phyloP scores from a whole-genome alignment of 2,329 filamentous ascomycete species.

The Fusarium metavorans region DNA sequence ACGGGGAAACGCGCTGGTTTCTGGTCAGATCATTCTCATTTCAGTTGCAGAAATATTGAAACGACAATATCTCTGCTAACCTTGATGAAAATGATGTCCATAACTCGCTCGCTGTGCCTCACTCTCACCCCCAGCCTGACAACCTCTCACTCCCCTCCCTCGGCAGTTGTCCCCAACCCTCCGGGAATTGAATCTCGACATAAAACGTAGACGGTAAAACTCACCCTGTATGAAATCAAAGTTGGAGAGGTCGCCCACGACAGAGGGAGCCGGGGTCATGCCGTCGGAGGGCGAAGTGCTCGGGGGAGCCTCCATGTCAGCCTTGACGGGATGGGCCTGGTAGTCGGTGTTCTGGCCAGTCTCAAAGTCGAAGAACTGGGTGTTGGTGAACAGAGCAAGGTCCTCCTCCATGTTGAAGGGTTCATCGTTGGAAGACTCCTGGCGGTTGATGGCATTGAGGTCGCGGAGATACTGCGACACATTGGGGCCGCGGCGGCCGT shows the following conservation, averaged over 20 bases:
- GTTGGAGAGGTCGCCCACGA: slow-evolving; percentile 59
- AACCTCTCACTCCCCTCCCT: neutral
- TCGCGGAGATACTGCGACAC: slow-evolving; percentile 91
- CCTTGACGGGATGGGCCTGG: slow-evolving; percentile 62
- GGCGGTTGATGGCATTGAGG: slow-evolving; percentile 79
- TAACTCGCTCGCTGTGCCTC: neutral
- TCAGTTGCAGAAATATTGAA: neutral
- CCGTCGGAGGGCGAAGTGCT: slow-evolving; percentile 53
- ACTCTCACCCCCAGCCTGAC: neutral
- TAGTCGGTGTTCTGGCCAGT: slow-evolving; percentile 70
- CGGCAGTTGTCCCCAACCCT: neutral
- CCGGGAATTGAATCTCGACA: neutral
- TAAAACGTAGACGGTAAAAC: slow-evolving; percentile 41
- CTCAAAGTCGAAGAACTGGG: slow-evolving; percentile 84
- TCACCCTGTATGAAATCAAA: slow-evolving; percentile 66
- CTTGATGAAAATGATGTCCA: neutral
- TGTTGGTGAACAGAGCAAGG: slow-evolving; percentile 83
- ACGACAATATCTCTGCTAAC: slow-evolving; percentile 5
- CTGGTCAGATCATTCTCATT: neutral
- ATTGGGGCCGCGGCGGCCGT: slow-evolving; percentile 83
- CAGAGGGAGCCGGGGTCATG: slow-evolving; percentile 53
- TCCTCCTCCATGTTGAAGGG: slow-evolving; percentile 76
- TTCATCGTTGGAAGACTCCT: slow-evolving; percentile 65
- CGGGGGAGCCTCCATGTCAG: slow-evolving; percentile 50
- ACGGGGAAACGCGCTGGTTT: slow-evolving; percentile 2